Evolutionary conservation across 148 eudicot species (phyloP), one percentile per base, ranked within the genome.

Genomic region (Arctostaphylos glauca): DNA sequence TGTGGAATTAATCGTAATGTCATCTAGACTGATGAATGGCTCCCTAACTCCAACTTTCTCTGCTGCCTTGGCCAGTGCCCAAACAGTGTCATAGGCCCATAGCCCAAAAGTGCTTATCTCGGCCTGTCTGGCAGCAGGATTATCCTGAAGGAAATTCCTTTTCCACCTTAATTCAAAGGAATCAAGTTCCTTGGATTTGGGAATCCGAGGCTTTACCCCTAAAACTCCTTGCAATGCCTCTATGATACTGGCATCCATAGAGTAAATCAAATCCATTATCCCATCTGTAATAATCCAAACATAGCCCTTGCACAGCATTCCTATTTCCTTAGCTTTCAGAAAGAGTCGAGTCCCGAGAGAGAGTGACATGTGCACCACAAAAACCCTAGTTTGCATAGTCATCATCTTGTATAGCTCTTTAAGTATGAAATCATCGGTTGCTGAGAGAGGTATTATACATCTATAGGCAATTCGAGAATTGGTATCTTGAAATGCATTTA

Each of bases 221-320:
- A 80, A 68, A 15, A 52, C 76, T 49, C 83, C 76, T 70, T 80
- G 50, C 76, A 56, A 15, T 56, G 60, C 60, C 60, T 56, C 60
- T 16, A 56, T 56, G n/a, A 56, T 1, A 56, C 0, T 70, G 19
- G 83, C n/a, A 62, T 38, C 77, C 48, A 71, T 31, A 47, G 49
- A 19, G 83, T 56, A 56, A 56, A 72, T n/a, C 46, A 83, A 71
- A 59, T 76, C 82, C 23, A 78, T 82, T 18, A 84, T 16, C 38
- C 80, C 74, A 58, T 80, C 76, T 0, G 87, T 80, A 9, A 86
- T 80, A 25, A 88, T 76, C 90, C 90, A 88, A 2, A 80, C 87
- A 15, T 79, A 84, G 15, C 87, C 90, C 68, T 76, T 80, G 19
- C 83, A 80, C 82, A 86, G 0, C 60, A 56, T 56, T 56, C 60